These are phyloP conservation scores for Leishmania tropica DNA, from an alignment of 208 protist species.

Conservation along the genomic window DNA sequence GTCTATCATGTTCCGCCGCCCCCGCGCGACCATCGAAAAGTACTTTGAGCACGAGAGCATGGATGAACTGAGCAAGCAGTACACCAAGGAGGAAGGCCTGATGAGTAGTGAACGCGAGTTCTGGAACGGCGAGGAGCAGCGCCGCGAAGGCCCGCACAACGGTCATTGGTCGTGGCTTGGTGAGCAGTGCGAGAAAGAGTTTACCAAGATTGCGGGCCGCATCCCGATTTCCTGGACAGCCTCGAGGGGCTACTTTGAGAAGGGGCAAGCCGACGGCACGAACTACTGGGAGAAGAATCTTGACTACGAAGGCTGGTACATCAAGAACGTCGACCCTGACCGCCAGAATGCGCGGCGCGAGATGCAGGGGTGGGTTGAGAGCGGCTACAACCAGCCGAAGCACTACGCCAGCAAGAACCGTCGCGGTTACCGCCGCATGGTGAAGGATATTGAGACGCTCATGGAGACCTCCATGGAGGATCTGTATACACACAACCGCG, in stretches of 20 bases:
- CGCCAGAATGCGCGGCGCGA: conserved; percentile 77
- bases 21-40: conserved; percentile 79
- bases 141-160: conserved; percentile 82
- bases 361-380: conserved; percentile 86
- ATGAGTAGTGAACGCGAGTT: conserved; percentile 77
- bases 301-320: conserved; percentile 92
- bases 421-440: conserved; percentile 86
- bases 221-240: conserved; percentile 85
- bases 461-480: conserved; percentile 93
- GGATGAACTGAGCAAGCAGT: conserved; percentile 68
- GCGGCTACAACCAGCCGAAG: conserved; percentile 89
- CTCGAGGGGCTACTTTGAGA: conserved; percentile 88
- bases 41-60: conserved; percentile 82
- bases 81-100: conserved; percentile 80
- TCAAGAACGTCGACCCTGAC: conserved; percentile 92
- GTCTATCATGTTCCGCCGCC: conserved; percentile 72
- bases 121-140: conserved; percentile 89
- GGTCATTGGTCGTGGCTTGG: conserved; percentile 91
- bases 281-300: conserved; percentile 93
- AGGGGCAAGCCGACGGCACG: conserved; percentile 81
- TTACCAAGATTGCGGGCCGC: conserved; percentile 75
- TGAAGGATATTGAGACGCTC: conserved; percentile 89
- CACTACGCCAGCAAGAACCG: conserved; percentile 91
- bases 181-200: conserved; percentile 81
- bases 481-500: conserved; percentile 88